Percentiles rank a stretch among this genome's conserved stretches.
Conservation (phyloP, 2,329 filamentous ascomycete species). For the Fusarium sp. region DNA sequence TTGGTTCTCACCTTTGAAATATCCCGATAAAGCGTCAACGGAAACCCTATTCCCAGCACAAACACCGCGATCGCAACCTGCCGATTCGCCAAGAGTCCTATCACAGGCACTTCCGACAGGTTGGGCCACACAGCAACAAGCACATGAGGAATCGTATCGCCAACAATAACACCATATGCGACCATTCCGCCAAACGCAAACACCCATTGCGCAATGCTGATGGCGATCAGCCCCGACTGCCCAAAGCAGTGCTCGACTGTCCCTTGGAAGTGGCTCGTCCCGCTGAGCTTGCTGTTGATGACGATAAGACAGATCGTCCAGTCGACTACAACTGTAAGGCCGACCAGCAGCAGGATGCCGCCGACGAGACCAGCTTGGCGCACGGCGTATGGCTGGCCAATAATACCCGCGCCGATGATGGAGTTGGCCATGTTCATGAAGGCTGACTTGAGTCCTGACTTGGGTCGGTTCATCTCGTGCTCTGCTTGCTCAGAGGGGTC, state of each 20-base stretch:
- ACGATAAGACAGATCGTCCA: conserved; percentile 99
- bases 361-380: conserved; percentile 88
- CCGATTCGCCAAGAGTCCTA: conserved; percentile 86
- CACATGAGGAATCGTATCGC: conserved; percentile 95
- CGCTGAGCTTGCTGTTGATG: conserved; percentile 96
- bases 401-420: conserved; percentile 85
- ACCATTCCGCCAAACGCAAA: conserved; percentile 99
- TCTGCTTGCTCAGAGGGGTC: conserved; percentile 60
- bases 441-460: conserved; percentile 85
- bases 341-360: conserved; percentile 82
- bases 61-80: conserved; percentile 90
- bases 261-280: conserved; percentile 92
- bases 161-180: conserved; percentile 96
- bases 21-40: conserved; percentile 92
- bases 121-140: conserved; percentile 84
- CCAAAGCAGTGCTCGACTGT: conserved; percentile 98
- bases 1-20: conserved; percentile 83
- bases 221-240: conserved; percentile 86
- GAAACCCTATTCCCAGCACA: conserved; percentile 87
- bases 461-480: conserved; percentile 74
- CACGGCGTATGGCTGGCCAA: conserved; percentile 95
- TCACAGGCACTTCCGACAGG: conserved; percentile 76
- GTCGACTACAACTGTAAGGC: conserved; percentile 86
- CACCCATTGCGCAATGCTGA: conserved; percentile 91
- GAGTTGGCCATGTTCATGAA: conserved; percentile 99